A percentile compares a stretch with the other conserved stretches of the same genome.
Conservation (phyloP, 768 basidiomycete genomes). For the Russula dissimulans region DNA sequence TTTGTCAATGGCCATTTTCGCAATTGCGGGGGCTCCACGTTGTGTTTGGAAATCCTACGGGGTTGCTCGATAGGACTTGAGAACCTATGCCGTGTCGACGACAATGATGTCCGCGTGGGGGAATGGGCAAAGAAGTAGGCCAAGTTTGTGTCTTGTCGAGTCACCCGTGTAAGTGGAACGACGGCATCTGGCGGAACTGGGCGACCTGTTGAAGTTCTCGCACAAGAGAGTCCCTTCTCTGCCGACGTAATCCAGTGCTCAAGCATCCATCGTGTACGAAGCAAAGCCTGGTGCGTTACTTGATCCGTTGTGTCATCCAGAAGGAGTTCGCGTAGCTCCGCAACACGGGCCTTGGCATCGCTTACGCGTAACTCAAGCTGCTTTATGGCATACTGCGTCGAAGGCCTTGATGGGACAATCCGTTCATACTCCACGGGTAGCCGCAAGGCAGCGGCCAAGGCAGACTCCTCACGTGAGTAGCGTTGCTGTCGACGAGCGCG, state of each 20-base stretch:
- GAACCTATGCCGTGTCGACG: background rate
- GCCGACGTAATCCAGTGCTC: slow-evolving; percentile 14
- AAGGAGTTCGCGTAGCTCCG: slow-evolving; percentile 12
- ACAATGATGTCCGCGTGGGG: slow-evolving; percentile 7
- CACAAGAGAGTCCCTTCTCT: slow-evolving; percentile 1
- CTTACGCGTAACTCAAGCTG: slow-evolving; percentile 5
- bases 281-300: background rate
- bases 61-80: background rate
- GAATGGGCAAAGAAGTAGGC: slow-evolving; percentile 17
- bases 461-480: slow-evolving; percentile 12
- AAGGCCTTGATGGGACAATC: slow-evolving; percentile 1
- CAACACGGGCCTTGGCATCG: slow-evolving; percentile 7
- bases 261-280: slow-evolving; percentile 16
- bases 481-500: slow-evolving; percentile 7
- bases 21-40: slow-evolving; percentile 5
- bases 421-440: slow-evolving; percentile 4
- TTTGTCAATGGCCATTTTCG: slow-evolving; percentile 9
- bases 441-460: background rate
- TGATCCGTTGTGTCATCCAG: slow-evolving; percentile 6
- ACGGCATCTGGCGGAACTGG: background rate
- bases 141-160: slow-evolving; percentile 14
- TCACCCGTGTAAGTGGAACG: background rate
- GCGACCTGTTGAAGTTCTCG: background rate
- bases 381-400: background rate
- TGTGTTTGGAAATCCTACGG: slow-evolving; percentile 7